Evolutionary conservation across 2,329 filamentous ascomycete species (phyloP).

Genomic region (Dactylella cylindrospora): DNA sequence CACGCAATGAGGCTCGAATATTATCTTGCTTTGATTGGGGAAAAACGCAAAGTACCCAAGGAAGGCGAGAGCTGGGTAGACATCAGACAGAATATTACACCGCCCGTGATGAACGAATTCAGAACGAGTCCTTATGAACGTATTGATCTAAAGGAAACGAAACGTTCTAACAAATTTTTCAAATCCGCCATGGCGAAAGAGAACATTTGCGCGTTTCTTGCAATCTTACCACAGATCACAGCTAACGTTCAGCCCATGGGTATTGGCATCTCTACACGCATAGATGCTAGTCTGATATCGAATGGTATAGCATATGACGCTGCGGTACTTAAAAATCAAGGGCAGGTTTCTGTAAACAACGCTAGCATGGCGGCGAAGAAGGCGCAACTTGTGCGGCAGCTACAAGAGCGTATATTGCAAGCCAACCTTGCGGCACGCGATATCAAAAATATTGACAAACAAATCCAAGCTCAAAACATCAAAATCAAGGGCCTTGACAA

Average conservation of each 20-base stretch:
- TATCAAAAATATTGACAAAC: constrained; percentile 49
- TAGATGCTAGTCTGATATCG: neutral
- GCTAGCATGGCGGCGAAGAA: constrained; percentile 7
- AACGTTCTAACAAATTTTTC: neutral
- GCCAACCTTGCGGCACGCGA: constrained; percentile 50
- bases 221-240: constrained; percentile 20
- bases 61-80: constrained; percentile 48
- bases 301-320: neutral
- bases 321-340: neutral
- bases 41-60: constrained; percentile 51
- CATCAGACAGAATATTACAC: constrained; percentile 5
- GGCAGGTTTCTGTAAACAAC: neutral
- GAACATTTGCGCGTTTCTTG: neutral
- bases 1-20: constrained; percentile 23
- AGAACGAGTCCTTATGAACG: constrained; percentile 22
- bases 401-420: constrained; percentile 49
- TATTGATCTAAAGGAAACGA: constrained; percentile 28
- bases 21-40: constrained; percentile 42
- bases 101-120: constrained; percentile 4
- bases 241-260: constrained; percentile 18
- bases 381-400: constrained; percentile 35
- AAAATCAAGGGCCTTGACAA: constrained; percentile 35
- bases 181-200: constrained; percentile 8
- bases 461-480: constrained; percentile 46
- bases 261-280: constrained; percentile 12